A percentile compares a stretch with the other conserved stretches of the same genome.
These are phyloP conservation scores for Colletotrichum costaricense DNA, from an alignment of 2,329 filamentous ascomycete species.

Conservation along the genomic window DNA sequence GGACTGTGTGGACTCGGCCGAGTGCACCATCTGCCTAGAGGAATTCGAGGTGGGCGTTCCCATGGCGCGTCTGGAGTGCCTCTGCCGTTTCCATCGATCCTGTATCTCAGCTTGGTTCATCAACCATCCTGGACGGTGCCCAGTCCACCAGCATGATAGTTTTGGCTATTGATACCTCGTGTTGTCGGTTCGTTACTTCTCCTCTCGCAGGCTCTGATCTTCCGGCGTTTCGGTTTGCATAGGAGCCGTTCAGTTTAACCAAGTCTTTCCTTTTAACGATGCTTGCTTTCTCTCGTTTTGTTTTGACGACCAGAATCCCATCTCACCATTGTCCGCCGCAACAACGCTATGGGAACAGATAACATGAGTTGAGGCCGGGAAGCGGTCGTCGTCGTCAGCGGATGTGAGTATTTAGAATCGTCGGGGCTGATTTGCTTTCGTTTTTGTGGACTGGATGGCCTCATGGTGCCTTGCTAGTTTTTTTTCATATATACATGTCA, in stretches of 20 bases:
- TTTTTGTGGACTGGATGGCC: neutral
- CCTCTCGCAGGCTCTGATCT: constrained; percentile 5
- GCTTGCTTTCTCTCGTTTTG: neutral
- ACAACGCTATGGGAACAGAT: neutral
- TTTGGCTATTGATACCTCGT: constrained; percentile 58
- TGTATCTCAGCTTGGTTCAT: constrained; percentile 74
- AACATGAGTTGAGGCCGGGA: constrained; percentile 3
- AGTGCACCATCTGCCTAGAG: constrained; percentile 76
- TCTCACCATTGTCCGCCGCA: neutral
- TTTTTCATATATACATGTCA: neutral
- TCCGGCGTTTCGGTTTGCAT: constrained; percentile 29
- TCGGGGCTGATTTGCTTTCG: neutral
- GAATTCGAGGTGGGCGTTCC: constrained; percentile 71
- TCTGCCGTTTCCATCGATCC: constrained; percentile 71
- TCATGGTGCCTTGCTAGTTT: neutral
- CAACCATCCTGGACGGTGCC: constrained; percentile 71
- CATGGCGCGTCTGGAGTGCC: constrained; percentile 75
- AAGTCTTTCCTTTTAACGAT: constrained; percentile 21
- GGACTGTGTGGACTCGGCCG: constrained; percentile 74
- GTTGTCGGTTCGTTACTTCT: neutral
- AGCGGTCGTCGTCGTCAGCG: constrained; percentile 10
- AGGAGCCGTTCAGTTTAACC: constrained; percentile 9
- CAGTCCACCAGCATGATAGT: constrained; percentile 73
- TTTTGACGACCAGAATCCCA: neutral
- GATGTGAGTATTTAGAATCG: constrained; percentile 11